A percentile compares a stretch with the other conserved stretches of the same genome.
phyloP scores from a whole-genome alignment of 306 rosid genomes.

The Vicia villosa region DNA sequence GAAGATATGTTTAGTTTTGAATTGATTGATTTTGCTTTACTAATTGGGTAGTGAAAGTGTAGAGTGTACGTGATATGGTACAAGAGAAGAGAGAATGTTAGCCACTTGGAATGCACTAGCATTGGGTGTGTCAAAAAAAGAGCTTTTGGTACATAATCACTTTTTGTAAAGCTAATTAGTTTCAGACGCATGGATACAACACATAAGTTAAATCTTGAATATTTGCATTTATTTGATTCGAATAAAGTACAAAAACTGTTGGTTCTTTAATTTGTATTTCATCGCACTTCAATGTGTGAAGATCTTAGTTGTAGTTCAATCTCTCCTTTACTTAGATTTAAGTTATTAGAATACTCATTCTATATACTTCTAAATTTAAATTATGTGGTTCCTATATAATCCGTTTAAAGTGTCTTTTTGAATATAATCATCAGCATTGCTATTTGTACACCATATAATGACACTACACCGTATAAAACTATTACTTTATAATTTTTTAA shows the following conservation, averaged over 20 bases:
- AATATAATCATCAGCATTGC: too few species aligned
- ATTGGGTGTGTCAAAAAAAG: conserved; percentile 23
- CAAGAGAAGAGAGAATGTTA: conserved; percentile 36
- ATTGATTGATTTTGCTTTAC: conserved; percentile 26
- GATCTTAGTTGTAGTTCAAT: too few species aligned
- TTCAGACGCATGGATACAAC: not conserved
- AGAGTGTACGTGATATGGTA: conserved; percentile 39
- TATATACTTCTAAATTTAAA: too few species aligned
- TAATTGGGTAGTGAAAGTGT: conserved; percentile 12
- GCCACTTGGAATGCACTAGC: conserved; percentile 36
- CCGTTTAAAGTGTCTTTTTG: too few species aligned
- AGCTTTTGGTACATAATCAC: conserved; percentile 18
- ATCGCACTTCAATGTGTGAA: too few species aligned
- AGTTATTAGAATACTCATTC: too few species aligned
- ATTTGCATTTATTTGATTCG: not conserved
- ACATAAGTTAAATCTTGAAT: conserved; percentile 24
- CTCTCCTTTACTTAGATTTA: too few species aligned
- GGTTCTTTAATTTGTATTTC: not conserved
- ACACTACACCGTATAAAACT: too few species aligned
- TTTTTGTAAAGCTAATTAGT: conserved; percentile 28
- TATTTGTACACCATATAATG: too few species aligned
- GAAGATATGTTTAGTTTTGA: not conserved
- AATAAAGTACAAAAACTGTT: not conserved
- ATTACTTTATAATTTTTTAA: too few species aligned
- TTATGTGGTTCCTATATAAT: too few species aligned